Evolutionary conservation across 345 rosid species (phyloP).

Genomic region (Syzygium jambos): DNA sequence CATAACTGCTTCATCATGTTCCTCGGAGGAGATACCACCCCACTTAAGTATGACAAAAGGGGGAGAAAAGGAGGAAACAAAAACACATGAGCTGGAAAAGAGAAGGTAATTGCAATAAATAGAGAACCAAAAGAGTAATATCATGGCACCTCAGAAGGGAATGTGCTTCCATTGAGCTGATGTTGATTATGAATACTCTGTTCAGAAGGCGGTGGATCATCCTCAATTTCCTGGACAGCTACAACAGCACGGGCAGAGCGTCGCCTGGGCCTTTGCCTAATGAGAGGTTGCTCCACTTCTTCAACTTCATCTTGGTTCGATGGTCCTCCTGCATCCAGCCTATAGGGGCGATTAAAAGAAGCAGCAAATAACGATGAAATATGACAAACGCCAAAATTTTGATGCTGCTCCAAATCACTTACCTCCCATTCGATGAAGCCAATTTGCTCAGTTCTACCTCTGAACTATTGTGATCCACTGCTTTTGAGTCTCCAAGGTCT

Average conservation of each 20-base stretch:
- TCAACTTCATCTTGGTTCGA: constrained; percentile 64
- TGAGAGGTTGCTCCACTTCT: constrained; percentile 67
- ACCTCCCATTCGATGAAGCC: constrained; percentile 69
- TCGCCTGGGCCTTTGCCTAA: constrained; percentile 62
- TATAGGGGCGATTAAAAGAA: constrained; percentile 7
- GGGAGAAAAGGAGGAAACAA: not conserved
- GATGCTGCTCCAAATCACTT: constrained; percentile 3
- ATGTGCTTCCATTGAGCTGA: constrained; percentile 32
- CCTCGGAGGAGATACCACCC: constrained; percentile 99
- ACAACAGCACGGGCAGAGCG: constrained; percentile 33
- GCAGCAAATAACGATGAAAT: not conserved
- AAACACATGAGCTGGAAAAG: not conserved
- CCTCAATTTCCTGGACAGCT: constrained; percentile 36
- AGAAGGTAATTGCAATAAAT: not conserved
- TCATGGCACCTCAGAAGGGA: constrained; percentile 61
- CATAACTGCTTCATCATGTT: constrained; percentile 99
- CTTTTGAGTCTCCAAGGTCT: constrained; percentile 34
- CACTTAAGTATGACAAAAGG: constrained; percentile 41
- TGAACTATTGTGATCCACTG: constrained; percentile 26
- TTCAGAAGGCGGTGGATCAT: constrained; percentile 47
- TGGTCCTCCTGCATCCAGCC: constrained; percentile 61
- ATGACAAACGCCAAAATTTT: not conserved
- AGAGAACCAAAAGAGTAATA: not conserved
- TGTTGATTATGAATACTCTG: constrained; percentile 29
- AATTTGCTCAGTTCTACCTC: constrained; percentile 25